Evolutionary conservation across 305 asterid genomes (phyloP), one percentile per base, ranked within the genome.

Genomic region (Euphrasia arctica): DNA sequence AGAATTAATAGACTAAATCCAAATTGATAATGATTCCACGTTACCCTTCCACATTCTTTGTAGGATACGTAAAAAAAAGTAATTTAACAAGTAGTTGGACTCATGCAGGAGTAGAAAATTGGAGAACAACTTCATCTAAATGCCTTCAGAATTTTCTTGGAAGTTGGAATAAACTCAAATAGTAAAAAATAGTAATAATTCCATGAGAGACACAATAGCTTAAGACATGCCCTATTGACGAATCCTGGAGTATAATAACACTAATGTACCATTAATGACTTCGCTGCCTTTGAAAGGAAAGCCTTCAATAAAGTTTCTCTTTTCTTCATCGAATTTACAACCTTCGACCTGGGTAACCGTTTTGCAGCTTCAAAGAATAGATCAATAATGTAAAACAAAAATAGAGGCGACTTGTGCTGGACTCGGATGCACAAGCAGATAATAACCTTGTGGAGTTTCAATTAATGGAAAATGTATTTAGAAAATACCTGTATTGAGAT

Each of bases 261-360:
- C 31, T 25, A 28, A 69, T 72, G 68, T 74, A 90, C 97, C 89
- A 70, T 71, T 51, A 80, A 71, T 59, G 78, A 77, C 71, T 66
- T 77, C 32, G 80, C 73, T 56, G 85, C 81, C 75, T 70, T 70
- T 60, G 76, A 72, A 68, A 91, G 82, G 73, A 74, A 34, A 62
- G 77, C 75, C 77, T 63, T 74, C 74, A 88, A 81, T 70, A 86
- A 72, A 70, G 70, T 72, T 70, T 83, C 89, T 74, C 95, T 80
- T 78, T 77, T 86, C 83, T 76, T 85, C 82, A 80, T 79, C 42
- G 83, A 79, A 67, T 58, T 78, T 63, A 75, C 60, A 69, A 82
- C 62, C 80, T 77, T 80, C 50, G 79, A 66, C 67, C 76, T 63
- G 39, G 83, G 71, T 64, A 78, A 57, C 54, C 70, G 61, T 66